Percentiles rank a stretch among this genome's conserved stretches.
Conservation (phyloP, 306 rosid species). For the Cucurbita maxima region DNA sequence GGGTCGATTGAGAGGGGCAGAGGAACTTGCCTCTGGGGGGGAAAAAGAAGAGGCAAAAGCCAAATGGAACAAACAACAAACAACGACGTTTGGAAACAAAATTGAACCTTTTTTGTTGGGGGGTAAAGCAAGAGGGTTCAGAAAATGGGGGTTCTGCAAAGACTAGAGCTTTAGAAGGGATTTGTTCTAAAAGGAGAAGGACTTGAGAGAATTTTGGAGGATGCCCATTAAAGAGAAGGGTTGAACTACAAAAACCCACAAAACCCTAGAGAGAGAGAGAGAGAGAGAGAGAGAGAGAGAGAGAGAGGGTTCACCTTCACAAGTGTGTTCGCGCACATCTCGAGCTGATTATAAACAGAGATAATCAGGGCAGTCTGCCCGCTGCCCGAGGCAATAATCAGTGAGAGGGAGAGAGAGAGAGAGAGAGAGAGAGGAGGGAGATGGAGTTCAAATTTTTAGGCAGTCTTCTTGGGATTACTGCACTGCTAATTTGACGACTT, state of each 20-base stretch:
- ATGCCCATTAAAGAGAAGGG: not conserved
- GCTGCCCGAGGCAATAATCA: slow-evolving; percentile 6
- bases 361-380: slow-evolving; percentile 7
- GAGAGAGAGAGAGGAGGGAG: slow-evolving; percentile 7
- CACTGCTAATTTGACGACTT: slow-evolving; percentile 1
- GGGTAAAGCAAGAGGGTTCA: too few species aligned
- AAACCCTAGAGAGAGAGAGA: slow-evolving; percentile 7
- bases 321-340: not conserved
- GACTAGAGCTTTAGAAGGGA: not conserved
- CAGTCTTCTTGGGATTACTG: slow-evolving; percentile 2
- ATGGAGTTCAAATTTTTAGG: slow-evolving; percentile 12
- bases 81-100: too few species aligned
- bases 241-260: not conserved
- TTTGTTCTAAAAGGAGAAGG: not conserved
- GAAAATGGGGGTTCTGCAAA: not conserved
- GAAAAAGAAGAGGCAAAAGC: too few species aligned
- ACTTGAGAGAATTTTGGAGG: not conserved
- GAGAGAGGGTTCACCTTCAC: too few species aligned
- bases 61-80: too few species aligned
- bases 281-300: not conserved
- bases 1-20: too few species aligned
- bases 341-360: not conserved
- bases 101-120: too few species aligned
- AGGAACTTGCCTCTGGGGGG: too few species aligned
- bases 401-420: not conserved